A percentile compares a stretch with the other conserved stretches of the same genome.
Evolutionary conservation across 2,329 filamentous ascomycete genomes (phyloP).

Genomic region (Talaromyces sp.): DNA sequence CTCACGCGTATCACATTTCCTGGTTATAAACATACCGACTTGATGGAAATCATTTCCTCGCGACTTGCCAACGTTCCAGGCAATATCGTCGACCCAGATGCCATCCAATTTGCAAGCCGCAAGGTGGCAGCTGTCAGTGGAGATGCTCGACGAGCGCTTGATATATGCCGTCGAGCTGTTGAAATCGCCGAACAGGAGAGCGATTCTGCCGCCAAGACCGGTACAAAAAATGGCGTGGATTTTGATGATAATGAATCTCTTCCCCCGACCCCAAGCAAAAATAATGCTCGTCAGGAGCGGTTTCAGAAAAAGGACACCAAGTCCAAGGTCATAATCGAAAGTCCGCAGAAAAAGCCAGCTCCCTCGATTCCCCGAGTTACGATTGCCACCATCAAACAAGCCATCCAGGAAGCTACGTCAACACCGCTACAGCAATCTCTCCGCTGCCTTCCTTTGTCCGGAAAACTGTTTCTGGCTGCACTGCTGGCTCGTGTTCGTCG

Average conservation of each 20-base stretch:
- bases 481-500: constrained; percentile 73
- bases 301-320: constrained; percentile 14
- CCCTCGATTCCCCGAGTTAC: constrained; percentile 61
- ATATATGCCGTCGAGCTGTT: constrained; percentile 92
- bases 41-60: constrained; percentile 97
- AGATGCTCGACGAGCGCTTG: constrained; percentile 84
- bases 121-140: constrained; percentile 97
- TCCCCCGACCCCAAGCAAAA: constrained; percentile 44
- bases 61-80: constrained; percentile 82
- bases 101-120: constrained; percentile 89
- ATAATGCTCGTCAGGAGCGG: constrained; percentile 24
- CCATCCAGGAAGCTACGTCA: constrained; percentile 90
- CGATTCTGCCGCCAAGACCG: constrained; percentile 30
- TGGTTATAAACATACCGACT: constrained; percentile 92
- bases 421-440: constrained; percentile 89
- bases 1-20: constrained; percentile 94
- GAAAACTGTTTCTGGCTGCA: constrained; percentile 81
- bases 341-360: constrained; percentile 7
- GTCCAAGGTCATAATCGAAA: constrained; percentile 13
- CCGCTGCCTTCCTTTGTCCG: constrained; percentile 71
- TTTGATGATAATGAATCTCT: constrained; percentile 26
- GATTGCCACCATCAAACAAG: constrained; percentile 87
- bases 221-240: constrained; percentile 9
- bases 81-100: constrained; percentile 86
- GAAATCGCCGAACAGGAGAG: constrained; percentile 82